Evolutionary conservation across 2,329 filamentous ascomycete species (phyloP), one percentile per base, ranked within the genome.

Genomic region (Colletotrichum echinochloae): DNA sequence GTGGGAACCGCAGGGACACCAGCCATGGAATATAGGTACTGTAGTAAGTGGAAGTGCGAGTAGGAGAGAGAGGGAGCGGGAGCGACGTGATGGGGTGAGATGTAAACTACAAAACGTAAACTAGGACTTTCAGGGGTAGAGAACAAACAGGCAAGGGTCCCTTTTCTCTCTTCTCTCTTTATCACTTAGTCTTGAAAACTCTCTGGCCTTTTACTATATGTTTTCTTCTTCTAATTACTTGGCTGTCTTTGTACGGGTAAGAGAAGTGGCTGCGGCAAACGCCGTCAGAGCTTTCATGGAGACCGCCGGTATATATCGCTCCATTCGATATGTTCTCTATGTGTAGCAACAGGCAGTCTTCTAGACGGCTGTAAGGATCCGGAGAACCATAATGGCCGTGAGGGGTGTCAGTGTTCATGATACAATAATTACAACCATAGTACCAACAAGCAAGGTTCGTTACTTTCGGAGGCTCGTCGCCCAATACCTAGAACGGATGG

Each of bases 21-120:
- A 52, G 51, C 28, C 57, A 52, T 66, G 67, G 51, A 51, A 56
- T 62, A 37, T n/a, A n/a, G n/a, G n/a, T n/a, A n/a, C n/a, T n/a
- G n/a, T n/a, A n/a, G n/a, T n/a, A n/a, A n/a, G n/a, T n/a, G n/a
- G 57, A 57, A 66, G 46, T 33, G 39, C 46, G 59, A 60, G 26
- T 41, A 20, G 6, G 39, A 39, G 37, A 37, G 16, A 39, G 28
- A 37, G 28, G n/a, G 39, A 16, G 41, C 3, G 2, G 44, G 8
- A 30, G n/a, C 20, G n/a, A 55, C 16, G n/a, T 16, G 41, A 39
- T 35, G 49, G 49, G 30, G 65, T 49, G 66, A 56, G 56, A 37
- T 12, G 49, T 52, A 28, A n/a, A n/a, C 49, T 33, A 28, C n/a
- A n/a, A n/a, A n/a, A n/a, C 20, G 49, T 52, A 28, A n/a, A n/a